Percentiles rank a stretch among this genome's conserved stretches.
Evolutionary conservation across 768 basidiomycete genomes (phyloP).

Genomic region (Psilocybe cubensis): DNA sequence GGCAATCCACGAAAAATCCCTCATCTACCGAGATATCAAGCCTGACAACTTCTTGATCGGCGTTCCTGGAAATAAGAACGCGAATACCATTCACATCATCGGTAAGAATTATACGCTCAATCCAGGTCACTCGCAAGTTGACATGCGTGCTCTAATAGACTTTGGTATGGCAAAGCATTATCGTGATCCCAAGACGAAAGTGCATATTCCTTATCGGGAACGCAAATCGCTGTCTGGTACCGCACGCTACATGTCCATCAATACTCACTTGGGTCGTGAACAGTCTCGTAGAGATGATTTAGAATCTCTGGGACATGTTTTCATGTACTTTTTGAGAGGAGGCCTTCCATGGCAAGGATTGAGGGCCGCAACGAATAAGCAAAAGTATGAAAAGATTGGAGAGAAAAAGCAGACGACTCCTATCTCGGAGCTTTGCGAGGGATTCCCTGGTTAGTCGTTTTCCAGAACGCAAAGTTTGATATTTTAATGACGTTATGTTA

Average conservation of each 20-base stretch:
- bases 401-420: slow-evolving; percentile 97
- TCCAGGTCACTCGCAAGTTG: slow-evolving; percentile 1
- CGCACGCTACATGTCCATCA: slow-evolving; percentile 99
- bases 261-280: slow-evolving; percentile 96
- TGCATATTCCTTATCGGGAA: slow-evolving; percentile 99
- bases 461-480: background rate
- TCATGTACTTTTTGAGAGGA: slow-evolving; percentile 98
- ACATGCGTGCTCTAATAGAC: slow-evolving; percentile 48
- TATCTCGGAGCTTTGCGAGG: slow-evolving; percentile 93
- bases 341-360: slow-evolving; percentile 98
- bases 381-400: slow-evolving; percentile 99
- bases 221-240: slow-evolving; percentile 96
- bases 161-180: slow-evolving; percentile 99
- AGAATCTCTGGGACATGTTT: slow-evolving; percentile 97
- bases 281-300: slow-evolving; percentile 94
- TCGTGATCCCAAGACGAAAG: slow-evolving; percentile 95
- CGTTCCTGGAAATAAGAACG: slow-evolving; percentile 87
- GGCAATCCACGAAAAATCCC: slow-evolving; percentile 96
- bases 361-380: slow-evolving; percentile 98
- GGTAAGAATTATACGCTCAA: slow-evolving; percentile 50
- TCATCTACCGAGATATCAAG: slow-evolving; percentile 99
- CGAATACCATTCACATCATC: slow-evolving; percentile 86
- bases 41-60: slow-evolving; percentile 99
- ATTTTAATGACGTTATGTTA: background rate
- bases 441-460: slow-evolving; percentile 80